Evolutionary conservation across 768 basidiomycete genomes (phyloP), one percentile per base, ranked within the genome.

Genomic region (Boletus reticuloceps): DNA sequence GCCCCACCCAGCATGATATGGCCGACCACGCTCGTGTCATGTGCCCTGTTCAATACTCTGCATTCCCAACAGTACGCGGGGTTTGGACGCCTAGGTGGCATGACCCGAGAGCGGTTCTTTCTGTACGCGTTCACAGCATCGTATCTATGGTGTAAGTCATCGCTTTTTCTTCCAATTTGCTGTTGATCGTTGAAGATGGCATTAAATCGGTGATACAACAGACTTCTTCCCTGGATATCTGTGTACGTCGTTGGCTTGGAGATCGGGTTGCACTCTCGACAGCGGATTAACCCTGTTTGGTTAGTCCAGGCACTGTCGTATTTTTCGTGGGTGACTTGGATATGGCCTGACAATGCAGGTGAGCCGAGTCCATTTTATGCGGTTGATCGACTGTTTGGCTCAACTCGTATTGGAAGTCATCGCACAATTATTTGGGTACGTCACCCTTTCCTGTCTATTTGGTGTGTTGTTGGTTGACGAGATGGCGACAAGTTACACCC

Each of bases 21-120:
- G 90, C 90, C 90, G 0, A 71, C 76, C 20, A 85, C 88, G 55
- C 78, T 92, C 20, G 87, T 91, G 40, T 83, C 79, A 14, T 90
- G 89, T 60, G 86, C 88, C 3, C 64, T 82, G 34, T 89, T 91
- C 72, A 91, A 91, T 61, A 90, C 89, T 1, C 75, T 91, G 0
- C 91, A 93, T 69, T 83, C 84, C 0, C 80, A 84, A 50, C 72
- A 79, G 51, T 88, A 88, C 59, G 76, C 82, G 4, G 88, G 88
- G 44, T 78, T 80, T 17, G 85, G 87, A 14, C 77, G 70, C 29
- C 76, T 79, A 38, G 81, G 82, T 4, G 88, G 88, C 37, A 72
- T 92, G 42, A 83, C 81, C 58, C 83, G 92, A 51, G 86, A 89
- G 67, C 78, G 83, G 7, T 94, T 91, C 77, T 93, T 93, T 77